These are phyloP conservation scores for Przewalskia tangutica DNA, from an alignment of 257 asterid species.

Conservation along the genomic window DNA sequence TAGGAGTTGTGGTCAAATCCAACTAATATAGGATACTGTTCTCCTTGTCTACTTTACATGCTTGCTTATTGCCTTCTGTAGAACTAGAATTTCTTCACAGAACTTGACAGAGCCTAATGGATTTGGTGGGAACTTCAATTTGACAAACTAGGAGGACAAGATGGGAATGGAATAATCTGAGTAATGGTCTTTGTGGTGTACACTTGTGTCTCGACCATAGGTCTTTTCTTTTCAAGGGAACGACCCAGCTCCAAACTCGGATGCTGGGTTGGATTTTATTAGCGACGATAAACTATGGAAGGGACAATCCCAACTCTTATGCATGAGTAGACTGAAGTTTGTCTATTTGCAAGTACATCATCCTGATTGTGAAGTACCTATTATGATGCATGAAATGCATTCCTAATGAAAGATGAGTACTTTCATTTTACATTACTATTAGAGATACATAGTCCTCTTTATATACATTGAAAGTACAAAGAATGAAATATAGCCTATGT, in stretches of 20 bases:
- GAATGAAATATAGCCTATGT: neutral
- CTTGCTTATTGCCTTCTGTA: neutral
- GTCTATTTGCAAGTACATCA: neutral
- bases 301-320: neutral
- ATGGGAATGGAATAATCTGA: neutral
- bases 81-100: neutral
- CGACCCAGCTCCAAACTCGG: neutral
- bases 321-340: neutral
- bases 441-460: neutral
- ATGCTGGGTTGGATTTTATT: neutral
- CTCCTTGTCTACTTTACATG: neutral
- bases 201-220: neutral
- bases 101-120: neutral
- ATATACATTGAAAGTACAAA: neutral
- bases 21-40: neutral
- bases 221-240: neutral
- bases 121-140: neutral
- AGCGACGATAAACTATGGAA: neutral
- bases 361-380: neutral
- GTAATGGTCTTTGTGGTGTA: neutral
- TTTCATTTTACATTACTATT: neutral
- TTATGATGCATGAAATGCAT: neutral
- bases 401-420: neutral
- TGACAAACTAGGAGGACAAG: neutral
- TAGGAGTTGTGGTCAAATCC: neutral